Percentiles rank a stretch among this genome's conserved stretches.
Evolutionary conservation across 2,329 filamentous ascomycete genomes (phyloP).

Genomic region (Colletotrichum limetticola): DNA sequence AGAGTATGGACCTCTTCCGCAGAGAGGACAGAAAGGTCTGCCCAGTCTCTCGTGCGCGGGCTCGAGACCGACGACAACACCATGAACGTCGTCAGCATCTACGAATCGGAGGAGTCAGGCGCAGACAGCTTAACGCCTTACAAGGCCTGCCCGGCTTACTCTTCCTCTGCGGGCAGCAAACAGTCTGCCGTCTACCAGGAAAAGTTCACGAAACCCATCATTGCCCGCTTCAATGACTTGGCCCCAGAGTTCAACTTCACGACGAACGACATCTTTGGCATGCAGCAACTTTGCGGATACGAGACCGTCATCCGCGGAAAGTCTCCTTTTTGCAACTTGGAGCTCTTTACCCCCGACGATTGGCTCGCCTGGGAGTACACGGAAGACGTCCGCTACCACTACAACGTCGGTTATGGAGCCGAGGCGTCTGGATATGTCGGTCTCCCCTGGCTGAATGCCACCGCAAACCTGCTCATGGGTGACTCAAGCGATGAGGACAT

Average conservation of each 20-base stretch:
- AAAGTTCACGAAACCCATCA: constrained; percentile 69
- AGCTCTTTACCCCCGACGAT: constrained; percentile 69
- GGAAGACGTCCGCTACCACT: constrained; percentile 72
- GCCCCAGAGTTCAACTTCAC: constrained; percentile 72
- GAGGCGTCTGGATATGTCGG: constrained; percentile 67
- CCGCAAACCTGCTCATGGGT: constrained; percentile 57
- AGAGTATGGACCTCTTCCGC: constrained; percentile 72
- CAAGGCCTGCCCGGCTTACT: constrained; percentile 72
- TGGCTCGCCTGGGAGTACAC: constrained; percentile 76
- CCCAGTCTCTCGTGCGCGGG: constrained; percentile 67
- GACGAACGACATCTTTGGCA: constrained; percentile 69
- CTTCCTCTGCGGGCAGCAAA: constrained; percentile 64
- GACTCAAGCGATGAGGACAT: constrained; percentile 62
- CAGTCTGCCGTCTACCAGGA: constrained; percentile 62
- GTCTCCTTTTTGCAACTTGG: constrained; percentile 69
- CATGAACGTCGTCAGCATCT: constrained; percentile 65
- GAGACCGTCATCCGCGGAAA: constrained; percentile 72
- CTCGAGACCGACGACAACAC: constrained; percentile 62
- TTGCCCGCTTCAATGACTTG: constrained; percentile 63
- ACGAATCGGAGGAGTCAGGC: constrained; percentile 66
- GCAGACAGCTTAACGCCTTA: constrained; percentile 73
- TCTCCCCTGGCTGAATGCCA: constrained; percentile 74
- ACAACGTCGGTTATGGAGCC: constrained; percentile 74
- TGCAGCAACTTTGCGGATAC: constrained; percentile 75
- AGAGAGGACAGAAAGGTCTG: constrained; percentile 68